These are phyloP conservation scores for Syzygium malaccense DNA, from an alignment of 441 rosid genomes.

Conservation along the genomic window DNA sequence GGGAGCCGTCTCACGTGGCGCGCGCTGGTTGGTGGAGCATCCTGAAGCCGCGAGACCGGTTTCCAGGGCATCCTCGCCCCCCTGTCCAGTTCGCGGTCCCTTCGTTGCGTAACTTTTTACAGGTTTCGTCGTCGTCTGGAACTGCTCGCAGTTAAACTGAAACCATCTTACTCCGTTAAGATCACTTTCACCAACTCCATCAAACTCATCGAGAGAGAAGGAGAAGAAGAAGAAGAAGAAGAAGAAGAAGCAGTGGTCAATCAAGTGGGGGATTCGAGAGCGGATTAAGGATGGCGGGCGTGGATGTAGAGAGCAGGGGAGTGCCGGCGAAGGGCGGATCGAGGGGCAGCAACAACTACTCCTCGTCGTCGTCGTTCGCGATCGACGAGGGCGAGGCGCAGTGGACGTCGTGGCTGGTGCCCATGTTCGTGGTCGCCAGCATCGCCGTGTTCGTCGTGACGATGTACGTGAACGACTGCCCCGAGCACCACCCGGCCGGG, in stretches of 20 bases:
- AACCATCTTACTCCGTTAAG: background rate
- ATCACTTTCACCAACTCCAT: conserved; percentile 5
- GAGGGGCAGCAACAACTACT: background rate
- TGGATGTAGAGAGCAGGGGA: conserved; percentile 18
- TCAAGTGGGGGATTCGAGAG: conserved; percentile 27
- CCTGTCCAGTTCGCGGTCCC: background rate
- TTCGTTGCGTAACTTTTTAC: background rate
- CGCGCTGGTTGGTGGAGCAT: background rate
- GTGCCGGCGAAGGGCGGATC: background rate
- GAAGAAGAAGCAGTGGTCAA: background rate
- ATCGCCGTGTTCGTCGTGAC: conserved; percentile 36
- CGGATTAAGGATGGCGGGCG: background rate
- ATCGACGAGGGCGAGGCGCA: conserved; percentile 30
- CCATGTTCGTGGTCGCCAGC: conserved; percentile 40
- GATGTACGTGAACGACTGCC: conserved; percentile 53
- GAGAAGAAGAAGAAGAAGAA: conserved; percentile 9
- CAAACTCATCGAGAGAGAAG: background rate
- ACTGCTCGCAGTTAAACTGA: too few species aligned
- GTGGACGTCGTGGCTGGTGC: conserved; percentile 55
- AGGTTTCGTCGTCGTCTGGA: background rate
- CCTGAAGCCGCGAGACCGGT: background rate
- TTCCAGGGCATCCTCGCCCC: background rate
- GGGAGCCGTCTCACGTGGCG: background rate
- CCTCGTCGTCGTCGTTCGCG: conserved; percentile 23
- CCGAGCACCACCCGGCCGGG: conserved; percentile 22